Evolutionary conservation across 192 early-diverging fungal genomes (phyloP).

Genomic region (Thamnidium elegans): DNA sequence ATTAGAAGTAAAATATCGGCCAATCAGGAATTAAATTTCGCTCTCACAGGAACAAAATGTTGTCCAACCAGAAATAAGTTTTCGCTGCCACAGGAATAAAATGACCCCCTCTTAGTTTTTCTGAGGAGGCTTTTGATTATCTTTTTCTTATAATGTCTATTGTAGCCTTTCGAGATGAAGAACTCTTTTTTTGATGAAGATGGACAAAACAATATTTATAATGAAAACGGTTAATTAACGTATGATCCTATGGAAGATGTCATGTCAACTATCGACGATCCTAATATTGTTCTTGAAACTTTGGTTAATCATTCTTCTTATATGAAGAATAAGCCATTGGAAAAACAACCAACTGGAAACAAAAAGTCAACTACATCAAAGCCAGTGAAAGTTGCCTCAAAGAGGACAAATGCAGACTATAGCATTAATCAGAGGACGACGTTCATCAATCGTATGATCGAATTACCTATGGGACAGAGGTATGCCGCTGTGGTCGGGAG

Average conservation of each 20-base stretch:
- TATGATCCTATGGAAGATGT: slow-evolving; percentile 17
- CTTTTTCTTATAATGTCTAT: slow-evolving; percentile 19
- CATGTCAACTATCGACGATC: slow-evolving; percentile 16
- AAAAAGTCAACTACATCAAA: slow-evolving; percentile 6
- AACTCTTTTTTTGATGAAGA: slow-evolving; percentile 15
- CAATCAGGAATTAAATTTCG: no score
- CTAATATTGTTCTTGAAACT: slow-evolving; percentile 11
- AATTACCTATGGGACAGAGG: background rate
- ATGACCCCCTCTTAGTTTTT: no score
- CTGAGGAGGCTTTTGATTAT: no score
- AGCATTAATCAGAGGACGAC: background rate
- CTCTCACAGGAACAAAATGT: no score
- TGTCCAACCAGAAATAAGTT: slow-evolving; percentile 7
- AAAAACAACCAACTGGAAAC: slow-evolving; percentile 12
- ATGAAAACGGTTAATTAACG: slow-evolving; percentile 13
- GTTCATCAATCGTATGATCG: slow-evolving; percentile 2
- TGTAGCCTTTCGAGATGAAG: slow-evolving; percentile 21
- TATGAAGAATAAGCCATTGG: slow-evolving; percentile 14
- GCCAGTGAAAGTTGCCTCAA: slow-evolving; percentile 9
- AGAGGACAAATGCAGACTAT: slow-evolving; percentile 9
- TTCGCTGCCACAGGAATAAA: no score
- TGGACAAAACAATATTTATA: slow-evolving; percentile 15
- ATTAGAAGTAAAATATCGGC: no score
- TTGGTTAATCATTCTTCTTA: slow-evolving; percentile 11
- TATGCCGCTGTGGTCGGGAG: background rate